phyloP scores from a whole-genome alignment of 106 monocot genomes.

The Acorus calamus region DNA sequence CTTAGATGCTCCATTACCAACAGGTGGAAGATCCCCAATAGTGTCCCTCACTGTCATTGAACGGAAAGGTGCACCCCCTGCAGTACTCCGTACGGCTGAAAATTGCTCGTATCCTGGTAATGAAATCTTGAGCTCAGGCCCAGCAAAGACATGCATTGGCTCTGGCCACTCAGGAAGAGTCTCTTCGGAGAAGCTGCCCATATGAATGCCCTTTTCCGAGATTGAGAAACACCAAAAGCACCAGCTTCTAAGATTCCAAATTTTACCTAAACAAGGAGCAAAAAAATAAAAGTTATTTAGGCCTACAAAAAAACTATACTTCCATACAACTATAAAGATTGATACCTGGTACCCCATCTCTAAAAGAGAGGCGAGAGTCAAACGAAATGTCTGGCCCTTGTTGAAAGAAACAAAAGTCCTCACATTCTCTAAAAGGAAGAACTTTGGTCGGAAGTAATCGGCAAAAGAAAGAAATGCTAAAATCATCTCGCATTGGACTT shows the following conservation, averaged over 20 bases:
- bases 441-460: conserved; percentile 86
- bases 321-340: conserved; percentile 1
- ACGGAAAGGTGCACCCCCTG: conserved; percentile 85
- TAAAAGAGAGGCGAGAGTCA: conserved; percentile 88
- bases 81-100: conserved; percentile 73
- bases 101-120: conserved; percentile 44
- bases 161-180: conserved; percentile 96
- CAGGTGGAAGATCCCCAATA: conserved; percentile 81
- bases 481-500: conserved; percentile 99
- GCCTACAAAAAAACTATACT: background rate
- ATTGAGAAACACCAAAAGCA: conserved; percentile 92
- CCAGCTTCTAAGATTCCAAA: conserved; percentile 99
- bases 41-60: conserved; percentile 78
- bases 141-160: conserved; percentile 93
- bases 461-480: conserved; percentile 92
- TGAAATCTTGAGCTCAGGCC: conserved; percentile 73
- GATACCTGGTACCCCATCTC: conserved; percentile 98
- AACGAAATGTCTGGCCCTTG: conserved; percentile 91
- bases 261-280: conserved; percentile 49
- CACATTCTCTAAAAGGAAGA: conserved; percentile 95
- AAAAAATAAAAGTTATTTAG: background rate
- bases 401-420: conserved; percentile 97
- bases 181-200: conserved; percentile 97
- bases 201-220: conserved; percentile 93
- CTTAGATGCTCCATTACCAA: conserved; percentile 67